Conservation (phyloP, 768 basidiomycete species). For the Termitomyces sp. region DNA sequence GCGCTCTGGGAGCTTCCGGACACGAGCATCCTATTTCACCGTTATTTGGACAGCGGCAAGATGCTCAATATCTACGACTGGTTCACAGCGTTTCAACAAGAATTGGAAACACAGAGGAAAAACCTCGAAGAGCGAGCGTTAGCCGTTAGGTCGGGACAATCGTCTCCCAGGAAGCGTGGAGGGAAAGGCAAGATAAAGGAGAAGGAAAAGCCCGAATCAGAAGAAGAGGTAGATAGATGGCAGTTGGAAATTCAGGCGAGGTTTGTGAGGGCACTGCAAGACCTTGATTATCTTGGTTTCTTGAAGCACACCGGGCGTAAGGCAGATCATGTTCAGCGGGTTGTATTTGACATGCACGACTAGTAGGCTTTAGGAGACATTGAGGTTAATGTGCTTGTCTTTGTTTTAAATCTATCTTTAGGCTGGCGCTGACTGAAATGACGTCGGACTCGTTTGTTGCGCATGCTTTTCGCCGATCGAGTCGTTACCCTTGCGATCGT, state of each 20-base stretch:
- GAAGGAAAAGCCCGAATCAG: constrained; percentile 27
- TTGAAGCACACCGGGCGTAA: constrained; percentile 79
- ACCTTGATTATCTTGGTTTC: constrained; percentile 78
- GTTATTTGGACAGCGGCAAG: constrained; percentile 77
- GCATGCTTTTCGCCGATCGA: too few species aligned
- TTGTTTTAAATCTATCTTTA: not conserved
- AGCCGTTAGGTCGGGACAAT: constrained; percentile 4
- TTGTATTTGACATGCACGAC: constrained; percentile 55
- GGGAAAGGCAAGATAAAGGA: constrained; percentile 20
- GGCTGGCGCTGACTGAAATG: not conserved
- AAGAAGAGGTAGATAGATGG: constrained; percentile 43
- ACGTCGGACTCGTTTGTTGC: not conserved
- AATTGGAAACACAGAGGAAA: constrained; percentile 57
- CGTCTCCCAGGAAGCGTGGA: constrained; percentile 16
- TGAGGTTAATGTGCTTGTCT: not conserved
- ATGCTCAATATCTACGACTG: constrained; percentile 89
- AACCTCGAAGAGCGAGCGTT: constrained; percentile 18
- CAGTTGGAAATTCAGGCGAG: constrained; percentile 67
- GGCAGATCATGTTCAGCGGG: constrained; percentile 70
- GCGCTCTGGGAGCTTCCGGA: constrained; percentile 61
- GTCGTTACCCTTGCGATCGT: too few species aligned
- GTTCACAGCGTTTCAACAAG: constrained; percentile 74
- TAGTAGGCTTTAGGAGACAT: not conserved
- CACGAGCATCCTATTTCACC: constrained; percentile 69
- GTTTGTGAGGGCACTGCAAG: constrained; percentile 77